Base-by-base conservation (phyloP, 225 moss, liverwort and hornwort species). In the Sphagnum tenellum region DNA sequence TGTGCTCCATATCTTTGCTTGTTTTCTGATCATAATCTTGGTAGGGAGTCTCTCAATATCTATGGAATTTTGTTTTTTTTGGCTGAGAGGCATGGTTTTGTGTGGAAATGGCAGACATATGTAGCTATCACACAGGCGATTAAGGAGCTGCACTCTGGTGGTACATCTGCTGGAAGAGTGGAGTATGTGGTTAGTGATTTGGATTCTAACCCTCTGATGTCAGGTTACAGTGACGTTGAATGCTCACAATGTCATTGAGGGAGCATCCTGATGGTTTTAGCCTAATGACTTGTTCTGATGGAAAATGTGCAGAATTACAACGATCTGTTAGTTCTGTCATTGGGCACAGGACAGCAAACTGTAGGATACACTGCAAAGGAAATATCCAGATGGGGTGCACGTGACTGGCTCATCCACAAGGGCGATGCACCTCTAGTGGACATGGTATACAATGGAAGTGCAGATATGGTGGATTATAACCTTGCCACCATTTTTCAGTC, bases 381-480 rank as follows among this genome's bases (percentile, higher is more conserved):
- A 48, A 81, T 84, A 49, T 75, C 84, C 8, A 81, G 12, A 11
- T 87, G 87, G 87, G 87, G 87, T 10, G 74, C 73, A 12, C 8
- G 81, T 47, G 68, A 73, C 7, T 87, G 87, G 87, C 67, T 87
- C 12, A 9, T 74, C 7, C 73, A 81, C n/a, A 58, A 45, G 0
- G 87, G 87, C 2, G 77, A 76, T 44, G 72, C 78, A n/a, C 87
- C 87, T 2, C 50, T 87, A 9, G 66, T 81, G 6, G 76, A 83
- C 72, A 84, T 87, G 74, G 71, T 74, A 49, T 81, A 73, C 48
- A 81, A 84, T 57, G 83, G 77, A 13, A 84, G 78, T 56, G 76
- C 87, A 0, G 76, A 83, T 62, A 83, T 84, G 78, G 87, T 87
- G 60, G 87, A 87, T 45, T 84, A 83, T 69, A 83, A 84, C 66